These are phyloP conservation scores for Paramecium primaurelia DNA, from an alignment of 73 alveolate genomes.

Conservation along the genomic window DNA sequence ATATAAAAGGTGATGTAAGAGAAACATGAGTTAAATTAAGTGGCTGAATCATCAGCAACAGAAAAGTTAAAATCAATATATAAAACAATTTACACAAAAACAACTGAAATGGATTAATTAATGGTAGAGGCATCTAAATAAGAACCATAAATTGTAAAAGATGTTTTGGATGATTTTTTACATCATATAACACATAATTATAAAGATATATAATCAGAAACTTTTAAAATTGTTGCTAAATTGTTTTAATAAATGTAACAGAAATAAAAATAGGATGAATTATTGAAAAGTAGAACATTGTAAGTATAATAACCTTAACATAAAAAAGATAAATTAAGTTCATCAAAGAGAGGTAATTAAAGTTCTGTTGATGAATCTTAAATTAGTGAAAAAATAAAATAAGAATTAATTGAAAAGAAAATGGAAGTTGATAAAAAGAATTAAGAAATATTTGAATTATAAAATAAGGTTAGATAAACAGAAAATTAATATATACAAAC, in stretches of 20 bases:
- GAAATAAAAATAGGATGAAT: not conserved
- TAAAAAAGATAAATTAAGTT: not conserved
- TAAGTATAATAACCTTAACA: not conserved
- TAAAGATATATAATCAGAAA: conserved; percentile 3
- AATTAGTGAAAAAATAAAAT: not conserved
- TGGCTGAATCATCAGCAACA: not conserved
- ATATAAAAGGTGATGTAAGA: not conserved
- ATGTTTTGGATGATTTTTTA: not conserved
- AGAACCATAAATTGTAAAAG: not conserved
- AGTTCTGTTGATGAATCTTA: conserved; percentile 2
- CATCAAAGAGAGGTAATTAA: not conserved
- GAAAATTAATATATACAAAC: not conserved
- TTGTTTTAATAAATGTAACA: not conserved
- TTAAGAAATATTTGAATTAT: not conserved
- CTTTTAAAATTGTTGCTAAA: conserved; percentile 9
- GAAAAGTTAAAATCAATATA: conserved; percentile 3
- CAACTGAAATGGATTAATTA: not conserved
- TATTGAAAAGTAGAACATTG: not conserved
- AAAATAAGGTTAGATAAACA: not conserved
- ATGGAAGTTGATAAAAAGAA: not conserved
- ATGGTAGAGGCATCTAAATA: not conserved
- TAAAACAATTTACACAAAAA: not conserved
- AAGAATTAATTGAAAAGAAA: not conserved
- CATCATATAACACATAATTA: not conserved
- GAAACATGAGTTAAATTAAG: not conserved